phyloP scores from a whole-genome alignment of 164 flowering plant genomes.

The Chimonanthus salicifolius region DNA sequence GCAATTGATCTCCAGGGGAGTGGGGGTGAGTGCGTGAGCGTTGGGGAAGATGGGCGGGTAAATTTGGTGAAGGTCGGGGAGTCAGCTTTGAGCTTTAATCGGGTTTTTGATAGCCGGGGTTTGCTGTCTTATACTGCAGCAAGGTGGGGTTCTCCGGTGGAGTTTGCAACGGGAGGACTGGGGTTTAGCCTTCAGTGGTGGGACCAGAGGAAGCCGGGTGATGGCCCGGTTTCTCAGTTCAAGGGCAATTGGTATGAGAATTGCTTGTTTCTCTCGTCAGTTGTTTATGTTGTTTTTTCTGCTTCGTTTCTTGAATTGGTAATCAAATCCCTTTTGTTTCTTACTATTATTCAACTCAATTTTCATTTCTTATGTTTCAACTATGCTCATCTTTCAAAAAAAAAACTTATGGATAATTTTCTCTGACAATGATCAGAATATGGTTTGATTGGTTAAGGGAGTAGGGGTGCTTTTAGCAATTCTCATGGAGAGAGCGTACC shows the following conservation, averaged over 20 bases:
- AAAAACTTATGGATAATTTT: too few species aligned
- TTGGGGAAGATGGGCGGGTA: conserved; percentile 81
- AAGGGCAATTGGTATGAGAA: conserved; percentile 59
- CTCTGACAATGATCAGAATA: too few species aligned
- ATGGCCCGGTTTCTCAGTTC: conserved; percentile 55
- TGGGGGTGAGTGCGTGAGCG: conserved; percentile 57
- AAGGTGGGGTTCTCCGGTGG: conserved; percentile 78
- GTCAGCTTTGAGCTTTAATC: conserved; percentile 20
- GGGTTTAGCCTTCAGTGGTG: conserved; percentile 88
- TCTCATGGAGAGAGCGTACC: too few species aligned
- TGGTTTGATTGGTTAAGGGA: too few species aligned
- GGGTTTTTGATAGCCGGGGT: conserved; percentile 64
- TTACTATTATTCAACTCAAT: too few species aligned
- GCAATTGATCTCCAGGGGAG: conserved; percentile 50
- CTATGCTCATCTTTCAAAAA: too few species aligned
- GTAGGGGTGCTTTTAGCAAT: too few species aligned
- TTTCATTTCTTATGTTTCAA: too few species aligned
- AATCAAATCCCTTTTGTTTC: too few species aligned
- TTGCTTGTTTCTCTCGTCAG: background rate
- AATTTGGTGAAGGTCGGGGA: conserved; percentile 48
- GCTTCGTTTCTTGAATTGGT: too few species aligned
- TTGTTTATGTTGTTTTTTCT: background rate
- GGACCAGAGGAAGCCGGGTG: conserved; percentile 78
- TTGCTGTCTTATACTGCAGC: conserved; percentile 63
- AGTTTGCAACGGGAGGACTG: conserved; percentile 81